Percentiles rank a stretch among this genome's conserved stretches.
Evolutionary conservation across 306 rosid species (phyloP).

Genomic region (Echinosophora koreensis): DNA sequence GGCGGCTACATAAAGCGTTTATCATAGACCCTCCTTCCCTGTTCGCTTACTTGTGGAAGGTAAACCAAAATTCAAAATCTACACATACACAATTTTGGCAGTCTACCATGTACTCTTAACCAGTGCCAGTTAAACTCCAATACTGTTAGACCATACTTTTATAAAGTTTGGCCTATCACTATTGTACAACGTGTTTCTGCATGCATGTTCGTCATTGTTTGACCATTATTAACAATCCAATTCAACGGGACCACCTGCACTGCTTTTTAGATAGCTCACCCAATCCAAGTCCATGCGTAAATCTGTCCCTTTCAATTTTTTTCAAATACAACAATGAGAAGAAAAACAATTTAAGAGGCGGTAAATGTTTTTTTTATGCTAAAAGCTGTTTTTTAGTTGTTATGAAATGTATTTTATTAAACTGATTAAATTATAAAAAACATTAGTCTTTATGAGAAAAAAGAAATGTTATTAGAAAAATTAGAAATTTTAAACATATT

Average conservation of each 20-base stretch:
- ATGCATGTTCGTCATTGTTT: conserved; percentile 39
- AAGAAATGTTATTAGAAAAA: too few species aligned
- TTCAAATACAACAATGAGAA: neutral
- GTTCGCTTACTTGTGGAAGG: conserved; percentile 88
- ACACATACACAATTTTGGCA: conserved; percentile 37
- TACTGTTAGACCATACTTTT: neutral
- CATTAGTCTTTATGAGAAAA: too few species aligned
- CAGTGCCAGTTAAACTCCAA: conserved; percentile 39
- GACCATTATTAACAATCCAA: conserved; percentile 38
- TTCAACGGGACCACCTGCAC: conserved; percentile 39
- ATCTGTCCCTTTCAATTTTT: neutral
- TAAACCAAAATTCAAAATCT: conserved; percentile 47
- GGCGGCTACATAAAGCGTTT: conserved; percentile 64
- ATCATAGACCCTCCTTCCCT: conserved; percentile 80
- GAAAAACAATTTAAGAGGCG: too few species aligned
- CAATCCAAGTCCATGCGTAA: neutral
- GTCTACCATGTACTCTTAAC: conserved; percentile 42
- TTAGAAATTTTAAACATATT: too few species aligned
- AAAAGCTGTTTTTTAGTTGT: too few species aligned
- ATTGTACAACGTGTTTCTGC: neutral
- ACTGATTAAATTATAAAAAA: too few species aligned
- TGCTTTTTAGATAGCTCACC: conserved; percentile 42
- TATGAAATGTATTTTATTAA: too few species aligned
- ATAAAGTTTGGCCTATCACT: neutral
- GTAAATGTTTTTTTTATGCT: too few species aligned